Conservation (phyloP, 2,329 filamentous ascomycete species). For the Pochonia chlamydosporia region DNA sequence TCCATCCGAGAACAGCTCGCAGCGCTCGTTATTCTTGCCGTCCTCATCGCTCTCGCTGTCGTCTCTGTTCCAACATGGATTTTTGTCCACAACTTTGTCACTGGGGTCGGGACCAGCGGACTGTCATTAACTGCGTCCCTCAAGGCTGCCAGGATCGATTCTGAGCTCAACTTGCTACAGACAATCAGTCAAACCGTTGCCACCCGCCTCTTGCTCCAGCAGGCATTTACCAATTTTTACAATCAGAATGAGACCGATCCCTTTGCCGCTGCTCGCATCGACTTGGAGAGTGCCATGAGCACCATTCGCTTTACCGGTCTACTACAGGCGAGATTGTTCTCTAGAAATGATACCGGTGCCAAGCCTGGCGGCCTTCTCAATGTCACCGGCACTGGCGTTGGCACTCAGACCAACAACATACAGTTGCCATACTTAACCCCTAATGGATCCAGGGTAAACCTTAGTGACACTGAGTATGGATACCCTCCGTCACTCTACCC, state of each 20-base stretch:
- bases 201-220: slow-evolving; percentile 57
- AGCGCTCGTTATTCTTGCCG: slow-evolving; percentile 68
- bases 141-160: slow-evolving; percentile 75
- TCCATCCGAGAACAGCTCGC: slow-evolving; percentile 85
- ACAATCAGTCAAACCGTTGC: slow-evolving; percentile 67
- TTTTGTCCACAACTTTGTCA: slow-evolving; percentile 50
- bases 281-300: slow-evolving; percentile 66
- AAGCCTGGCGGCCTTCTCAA: slow-evolving; percentile 52
- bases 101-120: slow-evolving; percentile 48
- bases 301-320: slow-evolving; percentile 52
- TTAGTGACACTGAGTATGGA: slow-evolving; percentile 59
- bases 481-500: slow-evolving; percentile 72
- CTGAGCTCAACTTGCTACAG: slow-evolving; percentile 73
- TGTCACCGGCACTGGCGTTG: slow-evolving; percentile 46
- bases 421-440: slow-evolving; percentile 53
- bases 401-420: slow-evolving; percentile 37
- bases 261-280: slow-evolving; percentile 55
- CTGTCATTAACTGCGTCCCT: slow-evolving; percentile 77
- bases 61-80: slow-evolving; percentile 72
- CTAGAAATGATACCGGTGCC: slow-evolving; percentile 56
- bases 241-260: slow-evolving; percentile 48
- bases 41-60: slow-evolving; percentile 69
- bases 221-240: slow-evolving; percentile 46
- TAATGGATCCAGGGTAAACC: slow-evolving; percentile 51
- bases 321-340: slow-evolving; percentile 68